Conservation (phyloP, 2,329 filamentous ascomycete species). For the Phialemonium atrogriseum region DNA sequence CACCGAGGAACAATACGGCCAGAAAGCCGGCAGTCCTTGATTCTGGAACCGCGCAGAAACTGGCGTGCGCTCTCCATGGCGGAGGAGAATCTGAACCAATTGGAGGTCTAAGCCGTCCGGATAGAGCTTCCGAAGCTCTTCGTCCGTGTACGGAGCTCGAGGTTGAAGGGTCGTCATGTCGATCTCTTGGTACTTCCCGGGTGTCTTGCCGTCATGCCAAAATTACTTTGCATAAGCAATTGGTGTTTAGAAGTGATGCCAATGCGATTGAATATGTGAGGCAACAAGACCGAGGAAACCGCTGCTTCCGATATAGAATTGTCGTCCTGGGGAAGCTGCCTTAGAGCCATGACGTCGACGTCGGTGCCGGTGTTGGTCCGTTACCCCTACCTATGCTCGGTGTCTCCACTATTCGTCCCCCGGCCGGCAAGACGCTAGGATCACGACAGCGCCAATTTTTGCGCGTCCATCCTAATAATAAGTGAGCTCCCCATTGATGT, state of each 20-base stretch:
- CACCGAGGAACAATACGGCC: slow-evolving; percentile 84
- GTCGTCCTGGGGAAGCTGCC: background rate
- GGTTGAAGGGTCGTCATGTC: slow-evolving; percentile 73
- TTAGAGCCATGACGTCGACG: slow-evolving; percentile 1
- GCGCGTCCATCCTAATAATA: too few species aligned
- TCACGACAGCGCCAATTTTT: too few species aligned
- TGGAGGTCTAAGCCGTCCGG: slow-evolving; percentile 72
- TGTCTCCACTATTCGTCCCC: too few species aligned
- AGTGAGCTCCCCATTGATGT: too few species aligned
- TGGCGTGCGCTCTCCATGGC: slow-evolving; percentile 75
- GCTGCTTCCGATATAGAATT: slow-evolving; percentile 1
- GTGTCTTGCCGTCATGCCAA: too few species aligned
- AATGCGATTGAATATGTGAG: too few species aligned
- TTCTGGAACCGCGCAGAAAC: slow-evolving; percentile 85
- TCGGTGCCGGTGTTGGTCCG: too few species aligned
- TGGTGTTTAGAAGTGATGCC: too few species aligned
- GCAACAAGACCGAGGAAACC: too few species aligned
- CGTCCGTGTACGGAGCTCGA: slow-evolving; percentile 66
- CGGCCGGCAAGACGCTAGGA: too few species aligned
- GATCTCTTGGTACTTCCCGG: slow-evolving; percentile 4
- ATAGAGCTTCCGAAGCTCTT: slow-evolving; percentile 76
- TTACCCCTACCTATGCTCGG: too few species aligned
- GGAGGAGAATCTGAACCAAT: slow-evolving; percentile 79
- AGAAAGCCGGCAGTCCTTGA: slow-evolving; percentile 58
- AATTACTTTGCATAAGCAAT: too few species aligned